Conservation (phyloP, 179 eudicot genomes). For the Beta lomatogona region DNA sequence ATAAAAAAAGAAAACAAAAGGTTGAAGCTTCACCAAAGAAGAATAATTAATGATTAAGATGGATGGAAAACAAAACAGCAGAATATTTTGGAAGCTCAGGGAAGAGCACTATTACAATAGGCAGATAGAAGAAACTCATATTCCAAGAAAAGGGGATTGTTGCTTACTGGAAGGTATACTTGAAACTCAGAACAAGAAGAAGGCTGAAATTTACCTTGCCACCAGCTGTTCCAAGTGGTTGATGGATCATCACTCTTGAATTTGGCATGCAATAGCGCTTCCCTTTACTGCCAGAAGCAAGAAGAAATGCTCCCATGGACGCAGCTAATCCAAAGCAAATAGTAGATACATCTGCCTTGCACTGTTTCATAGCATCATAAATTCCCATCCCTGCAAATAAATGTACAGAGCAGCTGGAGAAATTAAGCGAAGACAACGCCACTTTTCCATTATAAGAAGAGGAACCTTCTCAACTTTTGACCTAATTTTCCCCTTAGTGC, state of each 20-base stretch:
- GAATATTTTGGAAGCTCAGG: neutral
- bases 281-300: conserved; percentile 93
- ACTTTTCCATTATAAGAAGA: neutral
- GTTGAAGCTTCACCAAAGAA: neutral
- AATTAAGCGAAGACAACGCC: neutral
- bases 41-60: neutral
- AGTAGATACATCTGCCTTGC: conserved; percentile 96
- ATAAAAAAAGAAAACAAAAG: neutral
- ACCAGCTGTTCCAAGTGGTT: conserved; percentile 64
- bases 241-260: conserved; percentile 88
- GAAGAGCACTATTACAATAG: neutral
- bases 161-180: neutral
- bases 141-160: neutral
- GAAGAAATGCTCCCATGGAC: conserved; percentile 96
- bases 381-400: conserved; percentile 79
- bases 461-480: neutral
- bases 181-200: conserved; percentile 4
- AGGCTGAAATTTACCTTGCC: conserved; percentile 54
- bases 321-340: conserved; percentile 89
- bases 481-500: neutral
- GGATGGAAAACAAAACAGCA: conserved; percentile 6
- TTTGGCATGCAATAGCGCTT: conserved; percentile 97
- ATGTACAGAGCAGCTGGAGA: neutral
- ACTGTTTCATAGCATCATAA: conserved; percentile 94
- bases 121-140: neutral